A percentile compares a stretch with the other conserved stretches of the same genome.
phyloP scores from a whole-genome alignment of 2,329 filamentous ascomycete species.

The Penicillium crustosum region DNA sequence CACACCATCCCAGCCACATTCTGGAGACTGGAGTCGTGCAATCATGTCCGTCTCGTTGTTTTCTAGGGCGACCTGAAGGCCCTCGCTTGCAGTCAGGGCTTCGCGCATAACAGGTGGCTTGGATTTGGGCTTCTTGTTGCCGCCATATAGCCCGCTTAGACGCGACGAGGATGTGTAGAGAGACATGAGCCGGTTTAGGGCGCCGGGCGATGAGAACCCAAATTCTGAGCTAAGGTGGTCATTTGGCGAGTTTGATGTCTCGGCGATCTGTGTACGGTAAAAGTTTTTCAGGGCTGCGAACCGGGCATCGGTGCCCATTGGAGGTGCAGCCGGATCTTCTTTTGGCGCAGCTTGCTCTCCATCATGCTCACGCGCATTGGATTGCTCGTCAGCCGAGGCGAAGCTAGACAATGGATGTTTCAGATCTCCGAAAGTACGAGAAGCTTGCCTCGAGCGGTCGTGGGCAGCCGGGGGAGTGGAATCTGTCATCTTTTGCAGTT shows the following conservation, averaged over 20 bases:
- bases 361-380: conserved; percentile 28
- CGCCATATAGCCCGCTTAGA: conserved; percentile 56
- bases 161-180: conserved; percentile 66
- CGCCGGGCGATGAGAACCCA: conserved; percentile 70
- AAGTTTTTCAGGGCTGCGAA: conserved; percentile 76
- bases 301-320: conserved; percentile 64
- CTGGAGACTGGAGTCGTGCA: conserved; percentile 54
- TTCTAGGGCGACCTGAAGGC: conserved; percentile 62
- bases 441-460: conserved; percentile 38
- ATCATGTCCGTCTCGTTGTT: conserved; percentile 62
- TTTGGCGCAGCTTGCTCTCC: conserved; percentile 34
- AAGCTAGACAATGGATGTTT: conserved; percentile 41
- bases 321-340: conserved; percentile 34
- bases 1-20: conserved; percentile 64
- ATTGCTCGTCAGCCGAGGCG: conserved; percentile 37
- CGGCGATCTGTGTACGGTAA: conserved; percentile 75
- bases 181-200: conserved; percentile 85
- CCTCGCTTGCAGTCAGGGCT: conserved; percentile 68
- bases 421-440: conserved; percentile 39
- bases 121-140: conserved; percentile 63
- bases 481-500: conserved; percentile 69
- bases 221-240: conserved; percentile 54
- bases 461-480: conserved; percentile 26
- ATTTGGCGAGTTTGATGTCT: conserved; percentile 55
- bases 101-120: conserved; percentile 78